phyloP scores from a whole-genome alignment of 192 early-diverging fungal species.

The Podila epicladia region DNA sequence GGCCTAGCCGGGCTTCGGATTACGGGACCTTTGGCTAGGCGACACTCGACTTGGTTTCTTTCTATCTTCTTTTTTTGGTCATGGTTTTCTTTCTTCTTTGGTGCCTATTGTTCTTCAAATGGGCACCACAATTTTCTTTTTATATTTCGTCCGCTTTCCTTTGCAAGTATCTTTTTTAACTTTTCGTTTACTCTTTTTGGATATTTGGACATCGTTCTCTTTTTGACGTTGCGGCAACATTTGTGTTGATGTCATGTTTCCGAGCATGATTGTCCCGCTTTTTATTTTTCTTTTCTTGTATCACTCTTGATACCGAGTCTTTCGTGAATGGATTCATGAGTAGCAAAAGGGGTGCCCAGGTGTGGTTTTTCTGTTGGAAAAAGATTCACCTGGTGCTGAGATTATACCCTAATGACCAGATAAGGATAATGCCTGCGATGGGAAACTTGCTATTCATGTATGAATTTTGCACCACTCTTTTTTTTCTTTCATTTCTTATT shows the following conservation, averaged over 20 bases:
- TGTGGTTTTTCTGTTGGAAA: conserved; percentile 25
- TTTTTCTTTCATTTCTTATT: not conserved
- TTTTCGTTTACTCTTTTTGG: not conserved
- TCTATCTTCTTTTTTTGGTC: not conserved
- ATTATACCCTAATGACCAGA: conserved; percentile 48
- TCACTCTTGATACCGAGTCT: not conserved
- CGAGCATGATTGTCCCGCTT: not conserved
- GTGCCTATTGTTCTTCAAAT: conserved; percentile 4
- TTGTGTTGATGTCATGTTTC: too few species aligned
- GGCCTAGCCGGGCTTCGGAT: conserved; percentile 3
- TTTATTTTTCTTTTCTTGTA: not conserved
- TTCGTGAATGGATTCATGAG: conserved; percentile 11
- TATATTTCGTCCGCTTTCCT: not conserved
- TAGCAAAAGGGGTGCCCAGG: conserved; percentile 49
- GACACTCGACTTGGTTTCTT: conserved; percentile 24
- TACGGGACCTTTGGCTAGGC: conserved; percentile 22
- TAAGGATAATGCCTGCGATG: conserved; percentile 48
- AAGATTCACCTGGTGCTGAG: conserved; percentile 43
- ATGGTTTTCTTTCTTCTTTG: conserved; percentile 1
- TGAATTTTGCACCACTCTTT: conserved; percentile 1
- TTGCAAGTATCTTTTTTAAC: not conserved
- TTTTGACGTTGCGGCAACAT: too few species aligned
- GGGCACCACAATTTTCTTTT: not conserved
- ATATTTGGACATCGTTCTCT: too few species aligned
- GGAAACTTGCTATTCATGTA: conserved; percentile 37